Evolutionary conservation across 495 filamentous ascomycete species (phyloP).

Genomic region (Aspergillus panamensis): DNA sequence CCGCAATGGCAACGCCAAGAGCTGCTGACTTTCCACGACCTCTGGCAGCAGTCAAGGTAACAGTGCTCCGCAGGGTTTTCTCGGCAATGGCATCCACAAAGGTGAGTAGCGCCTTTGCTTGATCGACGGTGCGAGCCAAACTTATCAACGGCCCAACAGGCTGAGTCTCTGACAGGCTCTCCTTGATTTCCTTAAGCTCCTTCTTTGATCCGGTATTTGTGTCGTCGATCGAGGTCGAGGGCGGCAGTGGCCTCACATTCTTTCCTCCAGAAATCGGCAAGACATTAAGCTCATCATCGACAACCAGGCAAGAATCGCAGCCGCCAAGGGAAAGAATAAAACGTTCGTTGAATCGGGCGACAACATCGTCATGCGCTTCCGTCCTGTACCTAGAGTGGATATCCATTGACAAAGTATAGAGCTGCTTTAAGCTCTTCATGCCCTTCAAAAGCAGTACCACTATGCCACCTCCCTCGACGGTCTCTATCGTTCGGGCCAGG

Average conservation of each 20-base stretch:
- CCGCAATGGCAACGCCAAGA: constrained; percentile 88
- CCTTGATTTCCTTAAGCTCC: constrained; percentile 85
- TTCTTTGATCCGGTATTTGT: constrained; percentile 60
- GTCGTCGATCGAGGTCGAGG: constrained; percentile 62
- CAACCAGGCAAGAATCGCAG: constrained; percentile 90
- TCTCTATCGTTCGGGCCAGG: constrained; percentile 91
- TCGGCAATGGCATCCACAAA: constrained; percentile 96
- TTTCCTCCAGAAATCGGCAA: constrained; percentile 96
- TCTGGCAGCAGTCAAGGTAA: constrained; percentile 88
- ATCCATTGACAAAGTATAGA: constrained; percentile 98
- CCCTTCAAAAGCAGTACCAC: constrained; percentile 89
- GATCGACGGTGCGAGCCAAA: constrained; percentile 86
- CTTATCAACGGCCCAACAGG: constrained; percentile 79
- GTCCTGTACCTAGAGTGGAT: constrained; percentile 95
- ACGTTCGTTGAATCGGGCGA: constrained; percentile 94
- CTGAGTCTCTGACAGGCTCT: constrained; percentile 77
- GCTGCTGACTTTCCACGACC: constrained; percentile 97
- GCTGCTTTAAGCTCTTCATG: constrained; percentile 95
- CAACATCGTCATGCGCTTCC: constrained; percentile 93
- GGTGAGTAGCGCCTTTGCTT: constrained; percentile 89
- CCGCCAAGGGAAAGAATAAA: constrained; percentile 94
- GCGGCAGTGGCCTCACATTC: constrained; percentile 78
- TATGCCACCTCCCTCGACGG: constrained; percentile 93
- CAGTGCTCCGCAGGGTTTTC: constrained; percentile 90
- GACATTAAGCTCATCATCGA: constrained; percentile 97